Base-by-base conservation (phyloP, 768 basidiomycete genomes). In the Ephemerocybe angulata region DNA sequence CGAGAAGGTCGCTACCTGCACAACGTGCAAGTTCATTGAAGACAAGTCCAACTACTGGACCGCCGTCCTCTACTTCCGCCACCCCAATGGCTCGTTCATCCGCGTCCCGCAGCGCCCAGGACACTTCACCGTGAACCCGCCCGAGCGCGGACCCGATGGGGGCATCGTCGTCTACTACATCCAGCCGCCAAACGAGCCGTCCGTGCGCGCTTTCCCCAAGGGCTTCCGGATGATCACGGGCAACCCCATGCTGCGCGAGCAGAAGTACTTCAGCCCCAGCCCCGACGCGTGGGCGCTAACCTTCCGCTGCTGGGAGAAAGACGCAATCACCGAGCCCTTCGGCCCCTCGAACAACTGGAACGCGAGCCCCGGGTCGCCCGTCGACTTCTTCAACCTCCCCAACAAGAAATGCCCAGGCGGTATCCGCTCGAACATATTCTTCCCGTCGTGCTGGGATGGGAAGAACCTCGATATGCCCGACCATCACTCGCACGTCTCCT, bases 211-310 rank as follows among this genome's bases (percentile, higher is more conserved):
- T 8, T 78, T 78, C 60, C 76, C 40, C 6, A 50, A 10, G 13
- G 57, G 75, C 73, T 72, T 77, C 60, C 68, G 76, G 41, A 76
- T 76, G 75, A 51, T 80, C 19, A 67, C 65, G 44, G 77, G 78
- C 63, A 64, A 59, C 31, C 57, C 57, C 13, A 50, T 30, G 19
- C 52, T 46, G 28, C 46, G 44, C 35, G 12, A 47, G 15, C 27
- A 49, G 28, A 8, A 8, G 21, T 22, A 47, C 24, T n/a, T 27
- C 5, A n/a, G 7, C 7, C 6, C 27, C 21, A n/a, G 38, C 40
- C 27, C 28, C 8, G 46, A 22, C 21, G 46, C 46, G 50, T 24
- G 55, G 53, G 25, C 44, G 11, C 19, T 40, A 19, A 7, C 30
- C 40, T 22, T n/a, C 42, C 42, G 43, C 13, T 50, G 3, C 38